A percentile compares a stretch with the other conserved stretches of the same genome.
phyloP scores from a whole-genome alignment of 2,329 filamentous ascomycete species.

The Exserohilum turcica region DNA sequence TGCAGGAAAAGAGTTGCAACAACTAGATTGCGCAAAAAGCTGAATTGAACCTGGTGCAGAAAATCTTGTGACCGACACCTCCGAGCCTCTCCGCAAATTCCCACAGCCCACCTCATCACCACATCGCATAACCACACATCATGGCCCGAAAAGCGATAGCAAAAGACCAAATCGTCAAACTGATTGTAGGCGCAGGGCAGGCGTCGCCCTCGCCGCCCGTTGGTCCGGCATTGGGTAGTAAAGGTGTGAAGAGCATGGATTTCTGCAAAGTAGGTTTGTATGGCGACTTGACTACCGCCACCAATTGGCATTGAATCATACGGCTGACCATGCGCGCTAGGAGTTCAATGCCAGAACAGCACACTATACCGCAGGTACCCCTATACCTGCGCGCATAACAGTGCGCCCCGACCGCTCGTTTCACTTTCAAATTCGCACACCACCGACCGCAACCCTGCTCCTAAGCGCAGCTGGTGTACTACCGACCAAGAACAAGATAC shows the following conservation, averaged over 20 bases:
- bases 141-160: conserved; percentile 47
- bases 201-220: conserved; percentile 94
- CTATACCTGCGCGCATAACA: conserved; percentile 86
- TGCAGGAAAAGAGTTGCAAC: neutral
- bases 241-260: conserved; percentile 99
- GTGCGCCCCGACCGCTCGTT: conserved; percentile 94
- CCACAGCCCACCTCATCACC: conserved; percentile 11
- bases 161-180: conserved; percentile 74
- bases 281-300: neutral
- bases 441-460: conserved; percentile 89
- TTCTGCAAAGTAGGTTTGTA: conserved; percentile 70
- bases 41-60: neutral
- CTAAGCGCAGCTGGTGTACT: conserved; percentile 80
- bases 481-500: conserved; percentile 73
- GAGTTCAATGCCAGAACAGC: conserved; percentile 96
- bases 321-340: conserved; percentile 53
- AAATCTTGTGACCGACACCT: conserved; percentile 27
- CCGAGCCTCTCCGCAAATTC: conserved; percentile 29
- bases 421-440: conserved; percentile 89
- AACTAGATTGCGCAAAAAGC: neutral
- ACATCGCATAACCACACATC: conserved; percentile 11
- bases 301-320: neutral
- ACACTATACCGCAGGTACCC: conserved; percentile 80
- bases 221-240: conserved; percentile 92
- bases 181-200: conserved; percentile 95